These are phyloP conservation scores for Fusarium compactum DNA, from an alignment of 2,329 filamentous ascomycete species.

Conservation along the genomic window DNA sequence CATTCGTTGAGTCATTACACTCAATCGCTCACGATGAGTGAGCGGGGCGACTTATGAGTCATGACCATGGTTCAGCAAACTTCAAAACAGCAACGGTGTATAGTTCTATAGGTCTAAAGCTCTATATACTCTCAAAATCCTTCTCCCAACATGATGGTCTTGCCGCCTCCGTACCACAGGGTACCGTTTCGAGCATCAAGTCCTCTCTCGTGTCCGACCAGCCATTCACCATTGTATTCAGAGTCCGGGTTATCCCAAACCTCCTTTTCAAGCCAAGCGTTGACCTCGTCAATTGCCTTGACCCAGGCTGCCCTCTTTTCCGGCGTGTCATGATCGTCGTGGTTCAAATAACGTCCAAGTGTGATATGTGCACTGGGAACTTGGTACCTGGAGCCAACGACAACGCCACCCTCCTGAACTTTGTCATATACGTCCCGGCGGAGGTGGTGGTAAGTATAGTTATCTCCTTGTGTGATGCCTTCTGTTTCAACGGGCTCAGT, in stretches of 20 bases:
- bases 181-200: slow-evolving; percentile 79
- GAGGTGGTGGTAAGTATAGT: slow-evolving; percentile 91
- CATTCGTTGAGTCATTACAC: slow-evolving; percentile 11
- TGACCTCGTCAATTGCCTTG: slow-evolving; percentile 78
- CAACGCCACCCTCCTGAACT: slow-evolving; percentile 71
- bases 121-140: slow-evolving; percentile 62
- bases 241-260: slow-evolving; percentile 72
- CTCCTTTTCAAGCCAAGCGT: slow-evolving; percentile 76
- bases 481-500: slow-evolving; percentile 52
- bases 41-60: neutral
- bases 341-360: slow-evolving; percentile 81
- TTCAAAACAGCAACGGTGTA: slow-evolving; percentile 19
- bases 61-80: slow-evolving; percentile 13
- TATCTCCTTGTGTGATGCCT: slow-evolving; percentile 64
- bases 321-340: slow-evolving; percentile 70
- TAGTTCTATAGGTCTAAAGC: slow-evolving; percentile 30
- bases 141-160: slow-evolving; percentile 73
- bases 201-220: slow-evolving; percentile 87
- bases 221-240: slow-evolving; percentile 75
- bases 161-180: slow-evolving; percentile 89
- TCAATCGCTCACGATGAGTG: slow-evolving; percentile 11
- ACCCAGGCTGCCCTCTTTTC: slow-evolving; percentile 74
- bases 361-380: slow-evolving; percentile 93
- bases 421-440: slow-evolving; percentile 80
- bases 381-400: slow-evolving; percentile 82